phyloP scores from a whole-genome alignment of 495 filamentous ascomycete species.

The Aspergillus haitiensis region DNA sequence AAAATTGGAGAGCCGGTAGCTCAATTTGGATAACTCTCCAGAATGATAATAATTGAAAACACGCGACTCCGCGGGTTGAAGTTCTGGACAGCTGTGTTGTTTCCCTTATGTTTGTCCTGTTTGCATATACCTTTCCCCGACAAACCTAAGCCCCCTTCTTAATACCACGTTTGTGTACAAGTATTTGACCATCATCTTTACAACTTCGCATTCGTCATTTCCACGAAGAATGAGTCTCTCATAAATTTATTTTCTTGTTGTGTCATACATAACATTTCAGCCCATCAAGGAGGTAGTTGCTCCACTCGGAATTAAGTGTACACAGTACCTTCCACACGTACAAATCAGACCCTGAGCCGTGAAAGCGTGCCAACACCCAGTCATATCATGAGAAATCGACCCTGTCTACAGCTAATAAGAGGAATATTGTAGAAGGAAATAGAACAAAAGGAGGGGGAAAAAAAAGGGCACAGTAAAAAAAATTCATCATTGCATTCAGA shows the following conservation, averaged over 20 bases:
- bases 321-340: neutral
- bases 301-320: neutral
- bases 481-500: conserved; percentile 3
- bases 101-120: conserved; percentile 38
- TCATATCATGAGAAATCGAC: neutral
- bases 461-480: neutral
- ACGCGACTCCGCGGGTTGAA: conserved; percentile 27
- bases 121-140: conserved; percentile 29
- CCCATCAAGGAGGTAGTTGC: neutral
- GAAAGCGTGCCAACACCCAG: neutral
- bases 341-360: neutral
- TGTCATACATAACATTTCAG: conserved; percentile 5
- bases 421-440: neutral
- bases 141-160: neutral
- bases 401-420: neutral
- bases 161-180: neutral
- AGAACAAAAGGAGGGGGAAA: neutral
- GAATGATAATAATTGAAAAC: conserved; percentile 8
- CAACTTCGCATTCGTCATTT: neutral
- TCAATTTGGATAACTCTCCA: conserved; percentile 20
- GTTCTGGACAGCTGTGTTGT: conserved; percentile 43
- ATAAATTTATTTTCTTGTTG: neutral
- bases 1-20: conserved; percentile 16
- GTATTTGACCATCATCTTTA: neutral
- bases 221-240: neutral